Evolutionary conservation across 768 basidiomycete genomes (phyloP).

Genomic region (Lactifluus piperatus): DNA sequence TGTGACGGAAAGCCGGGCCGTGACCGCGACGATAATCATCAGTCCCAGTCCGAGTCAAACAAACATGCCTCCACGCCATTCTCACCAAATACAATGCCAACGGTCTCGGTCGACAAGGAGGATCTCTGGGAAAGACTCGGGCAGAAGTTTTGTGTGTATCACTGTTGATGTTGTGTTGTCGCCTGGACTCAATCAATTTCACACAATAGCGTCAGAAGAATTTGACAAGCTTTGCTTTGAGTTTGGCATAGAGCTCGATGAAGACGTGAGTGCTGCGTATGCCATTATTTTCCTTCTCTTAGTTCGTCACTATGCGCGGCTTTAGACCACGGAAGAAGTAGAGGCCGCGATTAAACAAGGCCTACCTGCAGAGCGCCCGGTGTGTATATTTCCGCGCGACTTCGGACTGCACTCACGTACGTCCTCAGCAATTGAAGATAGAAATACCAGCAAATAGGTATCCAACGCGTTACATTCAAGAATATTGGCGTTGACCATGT

Average conservation of each 20-base stretch:
- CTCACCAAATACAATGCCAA: constrained; percentile 57
- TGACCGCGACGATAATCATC: not conserved
- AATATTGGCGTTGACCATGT: not conserved
- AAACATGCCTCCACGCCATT: not conserved
- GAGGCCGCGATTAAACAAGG: constrained; percentile 76
- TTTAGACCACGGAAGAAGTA: constrained; percentile 82
- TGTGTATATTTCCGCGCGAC: constrained; percentile 29
- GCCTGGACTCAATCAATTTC: constrained; percentile 15
- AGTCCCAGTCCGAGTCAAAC: not conserved
- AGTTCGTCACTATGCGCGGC: constrained; percentile 5
- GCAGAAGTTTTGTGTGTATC: constrained; percentile 60
- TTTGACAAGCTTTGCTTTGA: constrained; percentile 96
- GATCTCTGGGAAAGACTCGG: constrained; percentile 88
- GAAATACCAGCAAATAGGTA: constrained; percentile 97
- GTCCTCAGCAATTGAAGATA: constrained; percentile 86
- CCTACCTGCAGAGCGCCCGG: constrained; percentile 76
- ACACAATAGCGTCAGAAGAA: constrained; percentile 70
- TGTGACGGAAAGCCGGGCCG: not conserved
- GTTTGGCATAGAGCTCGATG: constrained; percentile 95
- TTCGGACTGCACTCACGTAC: constrained; percentile 7
- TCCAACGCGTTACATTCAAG: not conserved
- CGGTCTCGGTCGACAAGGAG: constrained; percentile 90
- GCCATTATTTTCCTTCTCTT: not conserved
- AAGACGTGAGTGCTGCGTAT: constrained; percentile 60
- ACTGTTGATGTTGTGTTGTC: constrained; percentile 11